Evolutionary conservation across 208 protist species (phyloP), one percentile per base, ranked within the genome.

Genomic region (Acanthamoeba healyi): DNA sequence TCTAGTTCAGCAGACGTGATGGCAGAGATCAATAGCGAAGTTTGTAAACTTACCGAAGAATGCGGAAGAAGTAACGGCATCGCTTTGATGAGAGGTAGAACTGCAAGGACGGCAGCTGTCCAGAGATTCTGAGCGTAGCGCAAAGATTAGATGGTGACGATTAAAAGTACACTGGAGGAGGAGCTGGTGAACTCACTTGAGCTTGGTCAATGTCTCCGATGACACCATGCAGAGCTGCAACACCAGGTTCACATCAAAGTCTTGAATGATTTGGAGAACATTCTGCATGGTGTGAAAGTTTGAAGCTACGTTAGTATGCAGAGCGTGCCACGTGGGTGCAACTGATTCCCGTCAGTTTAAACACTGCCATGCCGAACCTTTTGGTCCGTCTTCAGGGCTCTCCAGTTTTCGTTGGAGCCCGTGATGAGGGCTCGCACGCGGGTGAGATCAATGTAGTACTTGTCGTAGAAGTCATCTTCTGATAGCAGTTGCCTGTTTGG

Each of bases 381-480:
- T n/a, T 65, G 34, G 29, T 70, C 34, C 36, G 38, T 70, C 44
- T 49, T 7, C 5, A 12, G 38, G 10, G 15, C 77, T 5, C 84
- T 26, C 84, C 84, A 90, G 38, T 90, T 70, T 15, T 24, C 42
- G 7, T 70, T 51, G 10, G 56, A 72, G 29, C 38, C 56, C 29
- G 84, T 90, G 56, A 90, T 72, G 17, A 90, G 84, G 38, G 84
- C 84, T 24, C 58, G 84, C 34, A 90, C 56, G 4, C 56, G 58
- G 0, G 46, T 90, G n/a, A 90, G 54, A 22, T 90, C 34, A 26
- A 90, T 10, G 36, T n/a, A 90, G 56, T 72, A 90, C 56, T 70
- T 63, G 84, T 90, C 84, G 17, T 90, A 90, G 40, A 90, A 90
- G 84, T 90, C 84, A 10, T 90, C 84, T 36, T 90, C 84, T 0